Evolutionary conservation across 768 basidiomycete species (phyloP).

Genomic region (Macrolepiota dolichaula): DNA sequence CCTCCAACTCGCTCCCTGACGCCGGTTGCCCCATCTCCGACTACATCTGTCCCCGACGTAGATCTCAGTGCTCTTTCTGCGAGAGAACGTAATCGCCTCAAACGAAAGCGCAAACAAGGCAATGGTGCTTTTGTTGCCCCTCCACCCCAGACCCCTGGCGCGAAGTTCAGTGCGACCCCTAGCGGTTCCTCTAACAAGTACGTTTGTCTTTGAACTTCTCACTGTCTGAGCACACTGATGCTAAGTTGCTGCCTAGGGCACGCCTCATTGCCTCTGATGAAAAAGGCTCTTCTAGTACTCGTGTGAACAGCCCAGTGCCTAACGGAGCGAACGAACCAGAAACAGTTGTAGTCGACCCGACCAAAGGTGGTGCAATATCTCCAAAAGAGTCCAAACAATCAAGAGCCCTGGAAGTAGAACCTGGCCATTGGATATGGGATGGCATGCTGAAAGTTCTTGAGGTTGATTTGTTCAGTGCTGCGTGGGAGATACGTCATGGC

Average conservation of each 20-base stretch:
- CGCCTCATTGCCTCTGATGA: conserved; percentile 71
- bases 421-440: conserved; percentile 85
- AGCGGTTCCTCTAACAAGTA: conserved; percentile 60
- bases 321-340: conserved; percentile 43
- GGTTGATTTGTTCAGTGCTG: conserved; percentile 77
- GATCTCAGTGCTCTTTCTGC: conserved; percentile 71
- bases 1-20: conserved; percentile 42
- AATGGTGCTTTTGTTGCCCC: conserved; percentile 80
- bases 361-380: conserved; percentile 81
- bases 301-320: conserved; percentile 57
- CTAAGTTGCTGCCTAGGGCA: conserved; percentile 40
- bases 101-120: conserved; percentile 90
- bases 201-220: conserved; percentile 12
- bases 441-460: conserved; percentile 76
- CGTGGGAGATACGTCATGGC: conserved; percentile 95
- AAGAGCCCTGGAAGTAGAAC: conserved; percentile 70
- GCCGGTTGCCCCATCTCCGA: conserved; percentile 50
- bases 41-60: conserved; percentile 37
- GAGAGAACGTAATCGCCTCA: conserved; percentile 89
- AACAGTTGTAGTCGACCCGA: conserved; percentile 74
- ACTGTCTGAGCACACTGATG: neutral
- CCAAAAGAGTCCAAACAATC: conserved; percentile 76
- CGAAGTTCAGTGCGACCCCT: conserved; percentile 61
- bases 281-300: conserved; percentile 43
- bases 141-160: conserved; percentile 53